Percentiles rank a stretch among this genome's conserved stretches.
phyloP scores from a whole-genome alignment of 805 yeast species.

The Candida sithepensis region DNA sequence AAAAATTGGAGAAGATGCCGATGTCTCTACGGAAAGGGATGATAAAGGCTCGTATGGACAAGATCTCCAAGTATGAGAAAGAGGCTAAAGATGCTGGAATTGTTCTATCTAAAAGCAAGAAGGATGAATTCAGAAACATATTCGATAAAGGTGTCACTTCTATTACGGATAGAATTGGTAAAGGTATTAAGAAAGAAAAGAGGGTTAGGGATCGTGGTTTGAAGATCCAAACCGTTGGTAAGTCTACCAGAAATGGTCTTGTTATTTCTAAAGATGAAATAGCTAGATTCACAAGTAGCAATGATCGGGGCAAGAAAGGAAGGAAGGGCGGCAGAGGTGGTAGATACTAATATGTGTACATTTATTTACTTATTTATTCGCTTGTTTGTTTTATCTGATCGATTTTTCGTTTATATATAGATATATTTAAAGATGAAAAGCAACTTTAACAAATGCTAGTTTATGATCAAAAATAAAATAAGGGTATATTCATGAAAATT shows the following conservation, averaged over 20 bases:
- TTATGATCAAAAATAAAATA: not conserved
- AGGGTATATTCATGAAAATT: not conserved
- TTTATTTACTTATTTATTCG: not conserved
- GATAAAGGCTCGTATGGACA: constrained; percentile 51
- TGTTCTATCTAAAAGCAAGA: constrained; percentile 65
- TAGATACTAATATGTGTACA: not conserved
- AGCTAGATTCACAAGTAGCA: constrained; percentile 36
- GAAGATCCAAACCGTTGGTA: constrained; percentile 72
- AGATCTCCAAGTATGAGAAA: constrained; percentile 55
- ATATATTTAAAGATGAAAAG: constrained; percentile 1
- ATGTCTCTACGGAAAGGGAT: constrained; percentile 87
- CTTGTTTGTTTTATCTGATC: not conserved
- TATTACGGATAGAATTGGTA: constrained; percentile 50
- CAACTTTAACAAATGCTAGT: constrained; percentile 1
- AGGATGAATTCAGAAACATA: constrained; percentile 60
- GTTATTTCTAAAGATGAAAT: constrained; percentile 67
- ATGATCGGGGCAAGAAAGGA: constrained; percentile 15
- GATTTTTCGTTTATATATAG: not conserved
- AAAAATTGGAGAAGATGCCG: constrained; percentile 72
- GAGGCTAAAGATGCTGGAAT: constrained; percentile 91
- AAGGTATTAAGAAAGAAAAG: constrained; percentile 35
- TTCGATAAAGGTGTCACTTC: constrained; percentile 52
- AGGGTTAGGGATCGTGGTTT: constrained; percentile 71
- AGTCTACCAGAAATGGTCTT: constrained; percentile 74
- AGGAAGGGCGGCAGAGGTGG: constrained; percentile 11